These are phyloP conservation scores for Wilcoxina mikolae DNA, from an alignment of 495 filamentous ascomycete genomes.

Conservation along the genomic window DNA sequence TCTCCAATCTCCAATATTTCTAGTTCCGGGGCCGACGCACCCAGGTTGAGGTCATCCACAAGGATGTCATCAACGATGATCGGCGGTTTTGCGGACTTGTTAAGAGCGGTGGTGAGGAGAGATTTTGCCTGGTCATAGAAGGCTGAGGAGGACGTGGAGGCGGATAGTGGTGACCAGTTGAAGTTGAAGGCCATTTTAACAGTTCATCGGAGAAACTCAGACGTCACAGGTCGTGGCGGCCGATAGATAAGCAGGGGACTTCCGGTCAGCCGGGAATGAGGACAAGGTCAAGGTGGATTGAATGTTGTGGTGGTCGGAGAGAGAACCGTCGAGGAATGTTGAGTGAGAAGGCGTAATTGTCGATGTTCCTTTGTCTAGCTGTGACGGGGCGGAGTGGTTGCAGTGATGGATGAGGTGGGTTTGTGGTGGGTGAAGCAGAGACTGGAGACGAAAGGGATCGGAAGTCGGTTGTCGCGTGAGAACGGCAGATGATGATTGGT, in stretches of 20 bases:
- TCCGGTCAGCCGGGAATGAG: neutral
- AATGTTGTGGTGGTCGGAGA: neutral
- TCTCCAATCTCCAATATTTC: slow-evolving; percentile 97
- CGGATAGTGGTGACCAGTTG: slow-evolving; percentile 99
- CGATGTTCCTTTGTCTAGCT: neutral
- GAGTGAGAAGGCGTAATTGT: neutral
- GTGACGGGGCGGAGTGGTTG: neutral
- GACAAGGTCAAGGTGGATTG: neutral
- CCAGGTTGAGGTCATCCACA: slow-evolving; percentile 93
- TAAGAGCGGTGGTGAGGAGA: slow-evolving; percentile 83
- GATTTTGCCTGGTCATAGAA: slow-evolving; percentile 87
- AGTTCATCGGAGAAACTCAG: neutral
- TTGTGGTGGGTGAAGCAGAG: neutral
- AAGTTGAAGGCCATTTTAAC: slow-evolving; percentile 91
- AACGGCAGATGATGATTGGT: neutral
- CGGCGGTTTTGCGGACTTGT: slow-evolving; percentile 94
- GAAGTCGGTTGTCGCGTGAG: neutral
- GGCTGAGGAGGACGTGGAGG: slow-evolving; percentile 43
- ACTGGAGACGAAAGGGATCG: neutral
- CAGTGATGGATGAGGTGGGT: neutral
- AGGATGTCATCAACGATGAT: slow-evolving; percentile 99
- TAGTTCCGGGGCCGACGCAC: slow-evolving; percentile 75
- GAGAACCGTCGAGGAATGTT: neutral
- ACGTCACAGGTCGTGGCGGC: neutral
- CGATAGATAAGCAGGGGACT: neutral